Conservation (phyloP, 2,329 filamentous ascomycete species). For the Neopestalotiopsis sp. region DNA sequence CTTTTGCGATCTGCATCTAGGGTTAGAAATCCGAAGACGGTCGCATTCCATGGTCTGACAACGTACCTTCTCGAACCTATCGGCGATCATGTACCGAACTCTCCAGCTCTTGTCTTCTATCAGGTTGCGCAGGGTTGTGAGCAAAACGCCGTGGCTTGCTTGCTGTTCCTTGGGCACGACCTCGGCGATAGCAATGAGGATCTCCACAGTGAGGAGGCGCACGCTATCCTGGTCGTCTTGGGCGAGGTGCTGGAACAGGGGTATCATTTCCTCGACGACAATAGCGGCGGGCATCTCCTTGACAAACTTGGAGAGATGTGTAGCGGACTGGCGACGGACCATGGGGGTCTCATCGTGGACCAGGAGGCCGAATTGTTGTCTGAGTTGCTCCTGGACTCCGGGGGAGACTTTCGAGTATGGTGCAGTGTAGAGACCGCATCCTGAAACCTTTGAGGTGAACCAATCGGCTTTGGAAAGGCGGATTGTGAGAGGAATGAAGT, state of each 20-base stretch:
- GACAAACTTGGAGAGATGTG: constrained; percentile 95
- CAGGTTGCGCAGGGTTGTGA: constrained; percentile 87
- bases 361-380: constrained; percentile 89
- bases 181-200: constrained; percentile 95
- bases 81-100: constrained; percentile 98
- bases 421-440: constrained; percentile 90
- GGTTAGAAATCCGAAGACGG: not conserved
- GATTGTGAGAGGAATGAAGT: constrained; percentile 94
- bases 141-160: constrained; percentile 89
- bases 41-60: not conserved
- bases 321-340: constrained; percentile 96
- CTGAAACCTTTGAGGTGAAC: constrained; percentile 99
- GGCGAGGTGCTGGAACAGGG: constrained; percentile 95
- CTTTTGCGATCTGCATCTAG: constrained; percentile 82
- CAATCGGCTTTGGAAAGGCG: constrained; percentile 99
- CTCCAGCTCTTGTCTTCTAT: constrained; percentile 99
- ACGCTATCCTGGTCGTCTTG: constrained; percentile 98
- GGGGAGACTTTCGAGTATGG: constrained; percentile 92
- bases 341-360: constrained; percentile 99
- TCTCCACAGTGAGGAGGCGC: constrained; percentile 91
- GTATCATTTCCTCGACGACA: constrained; percentile 98
- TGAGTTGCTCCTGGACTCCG: constrained; percentile 86
- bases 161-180: constrained; percentile 98
- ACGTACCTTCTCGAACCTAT: constrained; percentile 92
- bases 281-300: constrained; percentile 93